Base-by-base conservation (phyloP, 2,329 filamentous ascomycete genomes). In the Microcyclospora tardicrescens region DNA sequence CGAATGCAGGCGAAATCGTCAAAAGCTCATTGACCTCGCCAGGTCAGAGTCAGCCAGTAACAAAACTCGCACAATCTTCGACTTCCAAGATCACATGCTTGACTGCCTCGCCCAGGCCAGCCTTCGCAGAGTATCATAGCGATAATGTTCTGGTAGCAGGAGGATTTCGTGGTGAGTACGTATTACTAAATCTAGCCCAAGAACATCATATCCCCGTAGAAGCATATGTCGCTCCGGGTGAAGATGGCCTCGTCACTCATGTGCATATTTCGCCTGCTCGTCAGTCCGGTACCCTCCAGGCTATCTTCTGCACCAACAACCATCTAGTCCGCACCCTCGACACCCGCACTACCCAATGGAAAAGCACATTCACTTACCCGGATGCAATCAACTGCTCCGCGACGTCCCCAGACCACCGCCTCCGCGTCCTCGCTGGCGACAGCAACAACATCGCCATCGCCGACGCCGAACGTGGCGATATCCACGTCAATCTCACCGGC, bases 341-440 rank as follows among this genome's bases (percentile, higher is more conserved):
- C 50, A 66, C 67, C 48, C 59, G 57, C 28, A 71, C 74, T 3
- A 72, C 81, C 44, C 71, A 64, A 16, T 75, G 82, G 44, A 62
- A 74, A 5, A 64, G 68, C 29, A 62, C 71, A 27, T 66, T 69
- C 43, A 61, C 57, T 34, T 84, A 79, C 54, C 59, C 68, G 0
- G 71, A 73, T 47, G 68, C 81, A 2, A 67, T 85, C 43, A 89
- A 89, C 59, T 84, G 80, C 61, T 74, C 79, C 1, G 77, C 80
- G 2, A 68, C 81, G 2, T 84, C 80, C 1, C 77, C 82, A 0
- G 78, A 86, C 53, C 69, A 75, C 39, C 75, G 81, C 2, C 65
- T 87, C 48, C 77, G 83, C 35, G 74, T 78, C 12, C 69, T 86
- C 45, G 82, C 85, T 0, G 82, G 83, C 34, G 84, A 89, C 51